Evolutionary conservation across 2,329 filamentous ascomycete genomes (phyloP).

Genomic region (Aspergillus sp.): DNA sequence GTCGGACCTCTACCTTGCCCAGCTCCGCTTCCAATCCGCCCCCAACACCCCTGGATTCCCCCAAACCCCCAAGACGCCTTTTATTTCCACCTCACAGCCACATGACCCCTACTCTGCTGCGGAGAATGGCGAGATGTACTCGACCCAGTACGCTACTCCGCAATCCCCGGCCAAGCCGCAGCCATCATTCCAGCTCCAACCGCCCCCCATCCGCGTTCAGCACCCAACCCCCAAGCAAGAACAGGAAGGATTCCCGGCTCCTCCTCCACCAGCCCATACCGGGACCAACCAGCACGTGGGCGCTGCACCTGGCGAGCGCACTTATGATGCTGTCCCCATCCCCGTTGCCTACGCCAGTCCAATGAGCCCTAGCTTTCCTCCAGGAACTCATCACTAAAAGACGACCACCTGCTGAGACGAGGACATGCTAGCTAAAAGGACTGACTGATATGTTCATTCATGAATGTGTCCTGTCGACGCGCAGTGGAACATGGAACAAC

Average conservation of each 20-base stretch:
- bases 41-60: slow-evolving; percentile 91
- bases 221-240: slow-evolving; percentile 67
- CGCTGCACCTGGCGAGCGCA: slow-evolving; percentile 72
- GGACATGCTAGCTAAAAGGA: neutral
- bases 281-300: slow-evolving; percentile 57
- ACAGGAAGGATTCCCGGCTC: slow-evolving; percentile 50
- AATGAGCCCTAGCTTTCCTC: slow-evolving; percentile 38
- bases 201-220: slow-evolving; percentile 74
- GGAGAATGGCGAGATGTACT: slow-evolving; percentile 49
- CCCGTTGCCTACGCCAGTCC: slow-evolving; percentile 70
- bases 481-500: too few relatives aligned
- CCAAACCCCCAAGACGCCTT: slow-evolving; percentile 56
- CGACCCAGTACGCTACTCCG: slow-evolving; percentile 55
- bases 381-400: slow-evolving; percentile 16
- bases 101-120: slow-evolving; percentile 44
- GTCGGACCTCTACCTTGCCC: slow-evolving; percentile 88
- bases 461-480: too few relatives aligned
- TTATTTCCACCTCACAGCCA: slow-evolving; percentile 30
- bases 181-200: slow-evolving; percentile 76
- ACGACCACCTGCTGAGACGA: neutral
- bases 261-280: slow-evolving; percentile 21
- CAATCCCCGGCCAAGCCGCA: slow-evolving; percentile 56
- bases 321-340: slow-evolving; percentile 82
- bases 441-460: too few relatives aligned
- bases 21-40: slow-evolving; percentile 77